Conservation (phyloP, 2,329 filamentous ascomycete species). For the Alternaria sp. region DNA sequence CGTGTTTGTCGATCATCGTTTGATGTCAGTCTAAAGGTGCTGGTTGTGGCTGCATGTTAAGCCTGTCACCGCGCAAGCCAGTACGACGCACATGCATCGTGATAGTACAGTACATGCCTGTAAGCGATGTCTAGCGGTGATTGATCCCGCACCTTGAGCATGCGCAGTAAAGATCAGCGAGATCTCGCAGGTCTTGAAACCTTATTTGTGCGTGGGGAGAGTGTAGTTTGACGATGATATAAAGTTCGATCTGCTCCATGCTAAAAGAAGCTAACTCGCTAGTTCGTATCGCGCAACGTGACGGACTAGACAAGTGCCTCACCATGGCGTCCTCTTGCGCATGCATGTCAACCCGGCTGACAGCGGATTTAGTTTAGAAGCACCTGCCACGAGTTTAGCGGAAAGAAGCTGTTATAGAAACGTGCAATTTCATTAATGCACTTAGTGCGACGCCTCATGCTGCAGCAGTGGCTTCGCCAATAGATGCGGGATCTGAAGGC, state of each 20-base stretch:
- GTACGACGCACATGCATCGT: neutral
- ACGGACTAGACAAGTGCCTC: conserved; percentile 8
- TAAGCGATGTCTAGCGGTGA: neutral
- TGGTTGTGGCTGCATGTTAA: neutral
- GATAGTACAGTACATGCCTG: neutral
- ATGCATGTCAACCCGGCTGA: conserved; percentile 26
- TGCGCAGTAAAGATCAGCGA: neutral
- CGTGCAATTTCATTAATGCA: conserved; percentile 20
- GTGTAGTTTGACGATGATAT: conserved; percentile 23
- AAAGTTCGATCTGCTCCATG: conserved; percentile 8
- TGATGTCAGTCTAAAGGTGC: neutral
- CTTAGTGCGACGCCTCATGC: conserved; percentile 20
- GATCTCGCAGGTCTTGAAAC: neutral
- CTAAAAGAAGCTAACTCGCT: conserved; percentile 6
- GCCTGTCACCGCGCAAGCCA: neutral
- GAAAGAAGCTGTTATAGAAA: conserved; percentile 10
- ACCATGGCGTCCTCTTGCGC: conserved; percentile 2
- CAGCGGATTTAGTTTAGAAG: conserved; percentile 22
- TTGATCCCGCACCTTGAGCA: neutral
- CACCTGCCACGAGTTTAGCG: conserved; percentile 19
- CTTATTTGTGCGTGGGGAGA: neutral
- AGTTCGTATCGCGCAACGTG: conserved; percentile 2
- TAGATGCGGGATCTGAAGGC: conserved; percentile 9
- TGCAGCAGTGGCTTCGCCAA: conserved; percentile 22
- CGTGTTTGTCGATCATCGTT: neutral